Conservation (phyloP, 768 basidiomycete genomes). For the Collybia sp. region DNA sequence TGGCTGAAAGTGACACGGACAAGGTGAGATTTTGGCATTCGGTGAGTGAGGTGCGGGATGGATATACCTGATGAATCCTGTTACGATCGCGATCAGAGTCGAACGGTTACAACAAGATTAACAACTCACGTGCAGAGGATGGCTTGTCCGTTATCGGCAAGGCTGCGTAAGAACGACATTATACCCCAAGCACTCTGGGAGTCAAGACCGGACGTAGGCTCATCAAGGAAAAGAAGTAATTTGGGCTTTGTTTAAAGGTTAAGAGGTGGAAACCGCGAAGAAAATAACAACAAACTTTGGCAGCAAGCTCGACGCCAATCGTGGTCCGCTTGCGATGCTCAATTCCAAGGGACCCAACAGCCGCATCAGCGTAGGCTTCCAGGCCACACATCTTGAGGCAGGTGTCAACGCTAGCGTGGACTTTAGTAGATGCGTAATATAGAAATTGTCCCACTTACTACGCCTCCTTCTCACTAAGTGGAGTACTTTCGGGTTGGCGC, state of each 20-base stretch:
- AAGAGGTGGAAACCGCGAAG: neutral
- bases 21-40: neutral
- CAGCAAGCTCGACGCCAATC: conserved; percentile 76
- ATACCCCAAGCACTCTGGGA: conserved; percentile 88
- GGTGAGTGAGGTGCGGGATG: neutral
- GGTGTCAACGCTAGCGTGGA: conserved; percentile 22
- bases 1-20: conserved; percentile 35
- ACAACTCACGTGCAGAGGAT: conserved; percentile 76
- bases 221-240: conserved; percentile 81
- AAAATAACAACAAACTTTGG: conserved; percentile 52
- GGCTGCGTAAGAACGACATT: conserved; percentile 64
- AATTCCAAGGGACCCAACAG: conserved; percentile 41
- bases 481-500: conserved; percentile 65
- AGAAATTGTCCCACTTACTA: conserved; percentile 43
- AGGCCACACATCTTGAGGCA: conserved; percentile 60
- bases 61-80: conserved; percentile 40
- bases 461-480: conserved; percentile 68
- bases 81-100: neutral
- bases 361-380: conserved; percentile 51
- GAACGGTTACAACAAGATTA: neutral
- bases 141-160: conserved; percentile 80
- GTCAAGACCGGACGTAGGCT: conserved; percentile 86
- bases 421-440: neutral
- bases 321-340: conserved; percentile 40
- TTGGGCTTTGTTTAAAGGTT: conserved; percentile 44